These are phyloP conservation scores for Lobosporangium transversale DNA, from an alignment of 192 early-diverging fungal species.

Conservation along the genomic window DNA sequence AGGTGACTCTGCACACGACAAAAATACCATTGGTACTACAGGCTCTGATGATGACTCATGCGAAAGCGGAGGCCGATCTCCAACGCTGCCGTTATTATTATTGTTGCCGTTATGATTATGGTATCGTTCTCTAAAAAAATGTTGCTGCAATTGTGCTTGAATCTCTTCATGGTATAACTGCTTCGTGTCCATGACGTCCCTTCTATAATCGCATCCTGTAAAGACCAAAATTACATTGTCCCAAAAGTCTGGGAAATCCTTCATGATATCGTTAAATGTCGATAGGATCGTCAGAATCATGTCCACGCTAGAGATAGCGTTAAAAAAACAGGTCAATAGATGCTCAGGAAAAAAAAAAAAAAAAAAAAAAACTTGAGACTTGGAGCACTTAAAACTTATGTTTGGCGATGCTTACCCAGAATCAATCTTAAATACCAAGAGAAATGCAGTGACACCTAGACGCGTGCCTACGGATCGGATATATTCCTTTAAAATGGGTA, in stretches of 20 bases:
- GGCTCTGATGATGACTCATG: neutral
- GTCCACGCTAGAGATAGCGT: slow-evolving; percentile 23
- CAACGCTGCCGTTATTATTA: no score
- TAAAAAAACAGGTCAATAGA: no score
- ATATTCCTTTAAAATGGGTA: slow-evolving; percentile 51
- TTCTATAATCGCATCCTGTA: slow-evolving; percentile 48
- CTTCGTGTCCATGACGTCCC: slow-evolving; percentile 49
- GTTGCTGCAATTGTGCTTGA: slow-evolving; percentile 34
- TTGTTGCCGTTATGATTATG: slow-evolving; percentile 2
- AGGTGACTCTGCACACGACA: slow-evolving; percentile 33
- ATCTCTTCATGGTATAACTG: slow-evolving; percentile 47
- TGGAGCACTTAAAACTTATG: no score
- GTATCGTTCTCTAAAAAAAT: slow-evolving; percentile 28
- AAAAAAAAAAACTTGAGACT: no score
- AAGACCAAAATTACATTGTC: slow-evolving; percentile 46
- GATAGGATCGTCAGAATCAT: slow-evolving; percentile 45
- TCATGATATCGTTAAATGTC: slow-evolving; percentile 49
- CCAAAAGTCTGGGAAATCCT: slow-evolving; percentile 50
- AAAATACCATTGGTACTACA: slow-evolving; percentile 34
- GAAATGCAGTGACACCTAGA: slow-evolving; percentile 40
- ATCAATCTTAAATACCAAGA: slow-evolving; percentile 51
- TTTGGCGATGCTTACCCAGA: slow-evolving; percentile 49
- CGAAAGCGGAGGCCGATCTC: neutral
- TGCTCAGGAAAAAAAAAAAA: no score
- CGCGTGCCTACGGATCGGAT: slow-evolving; percentile 44